Conservation (phyloP, 2,329 filamentous ascomycete genomes). For the Botryosphaeria agaves region DNA sequence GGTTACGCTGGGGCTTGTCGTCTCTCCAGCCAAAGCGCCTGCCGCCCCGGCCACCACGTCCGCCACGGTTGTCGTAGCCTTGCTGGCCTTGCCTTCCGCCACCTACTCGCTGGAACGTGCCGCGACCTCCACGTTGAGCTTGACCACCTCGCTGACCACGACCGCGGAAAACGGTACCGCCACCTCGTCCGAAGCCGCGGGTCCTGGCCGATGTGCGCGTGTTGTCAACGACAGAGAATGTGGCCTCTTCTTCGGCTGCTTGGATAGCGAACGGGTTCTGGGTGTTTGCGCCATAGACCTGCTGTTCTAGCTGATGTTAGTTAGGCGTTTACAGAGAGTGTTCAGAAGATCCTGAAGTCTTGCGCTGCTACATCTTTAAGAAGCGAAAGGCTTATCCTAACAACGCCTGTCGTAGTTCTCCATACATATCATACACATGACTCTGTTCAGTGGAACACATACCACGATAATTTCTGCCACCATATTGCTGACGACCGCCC, state of each 20-base stretch:
- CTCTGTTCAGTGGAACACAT: constrained; percentile 1
- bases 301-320: constrained; percentile 51
- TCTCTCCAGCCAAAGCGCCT: constrained; percentile 97
- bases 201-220: constrained; percentile 71
- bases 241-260: constrained; percentile 84
- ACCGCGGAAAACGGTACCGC: constrained; percentile 76
- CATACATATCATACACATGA: constrained; percentile 1
- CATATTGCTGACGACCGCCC: constrained; percentile 74
- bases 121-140: constrained; percentile 53
- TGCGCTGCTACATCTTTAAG: too few relatives aligned
- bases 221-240: constrained; percentile 96
- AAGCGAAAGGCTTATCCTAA: not conserved
- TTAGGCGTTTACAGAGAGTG: not conserved
- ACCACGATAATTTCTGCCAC: constrained; percentile 90
- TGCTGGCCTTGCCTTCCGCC: constrained; percentile 48
- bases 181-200: constrained; percentile 65
- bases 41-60: constrained; percentile 52
- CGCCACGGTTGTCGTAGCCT: constrained; percentile 54
- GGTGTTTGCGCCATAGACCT: constrained; percentile 85
- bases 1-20: constrained; percentile 92
- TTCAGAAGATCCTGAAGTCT: not conserved
- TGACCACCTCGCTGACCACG: constrained; percentile 59
- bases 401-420: not conserved
- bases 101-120: constrained; percentile 55
- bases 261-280: constrained; percentile 71